A percentile compares a stretch with the other conserved stretches of the same genome.
phyloP scores from a whole-genome alignment of 495 filamentous ascomycete genomes.

The Pseudotulostoma volvatum region DNA sequence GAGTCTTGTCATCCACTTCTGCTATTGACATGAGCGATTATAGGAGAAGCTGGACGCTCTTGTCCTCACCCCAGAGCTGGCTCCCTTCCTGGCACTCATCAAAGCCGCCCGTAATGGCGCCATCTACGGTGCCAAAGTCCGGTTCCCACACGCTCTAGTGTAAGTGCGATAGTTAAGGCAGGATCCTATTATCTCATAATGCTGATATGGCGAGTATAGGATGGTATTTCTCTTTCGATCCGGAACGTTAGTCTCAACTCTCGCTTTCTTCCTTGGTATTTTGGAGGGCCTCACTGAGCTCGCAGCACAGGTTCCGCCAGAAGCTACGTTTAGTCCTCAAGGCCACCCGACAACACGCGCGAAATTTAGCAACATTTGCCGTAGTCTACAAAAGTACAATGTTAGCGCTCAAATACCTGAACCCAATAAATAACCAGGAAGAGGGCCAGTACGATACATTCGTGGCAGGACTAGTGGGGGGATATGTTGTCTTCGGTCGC shows the following conservation, averaged over 20 bases:
- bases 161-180: slow-evolving; percentile 23
- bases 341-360: slow-evolving; percentile 79
- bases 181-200: no score
- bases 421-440: slow-evolving; percentile 39
- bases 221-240: slow-evolving; percentile 93
- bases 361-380: slow-evolving; percentile 81
- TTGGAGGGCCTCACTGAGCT: no score
- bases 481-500: slow-evolving; percentile 84
- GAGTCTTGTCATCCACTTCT: not conserved
- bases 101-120: slow-evolving; percentile 93
- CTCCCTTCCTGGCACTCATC: slow-evolving; percentile 62
- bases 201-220: no score
- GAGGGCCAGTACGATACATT: slow-evolving; percentile 66
- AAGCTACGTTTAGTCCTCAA: slow-evolving; percentile 63
- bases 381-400: slow-evolving; percentile 73
- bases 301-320: slow-evolving; percentile 49
- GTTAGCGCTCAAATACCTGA: slow-evolving; percentile 48
- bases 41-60: slow-evolving; percentile 38
- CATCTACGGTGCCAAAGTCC: slow-evolving; percentile 94
- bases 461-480: slow-evolving; percentile 77
- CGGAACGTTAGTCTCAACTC: slow-evolving; percentile 51
- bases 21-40: not conserved
- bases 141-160: slow-evolving; percentile 96
- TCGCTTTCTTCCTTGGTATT: no score
- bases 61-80: slow-evolving; percentile 67